These are phyloP conservation scores for Coemansia umbellata DNA, from an alignment of 192 early-diverging fungal genomes.

Conservation along the genomic window DNA sequence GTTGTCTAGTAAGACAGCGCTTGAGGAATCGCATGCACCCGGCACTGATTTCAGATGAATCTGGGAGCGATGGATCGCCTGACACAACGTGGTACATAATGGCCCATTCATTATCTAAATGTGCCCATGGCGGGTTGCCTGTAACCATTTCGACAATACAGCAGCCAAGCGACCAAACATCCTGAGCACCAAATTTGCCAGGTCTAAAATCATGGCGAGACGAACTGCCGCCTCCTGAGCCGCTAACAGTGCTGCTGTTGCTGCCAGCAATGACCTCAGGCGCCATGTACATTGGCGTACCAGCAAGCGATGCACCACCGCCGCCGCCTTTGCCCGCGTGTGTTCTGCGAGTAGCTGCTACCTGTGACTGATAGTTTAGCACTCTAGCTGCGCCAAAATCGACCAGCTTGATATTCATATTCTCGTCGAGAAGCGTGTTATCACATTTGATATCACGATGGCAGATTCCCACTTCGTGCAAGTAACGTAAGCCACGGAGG, in stretches of 20 bases:
- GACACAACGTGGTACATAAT: slow-evolving; percentile 89
- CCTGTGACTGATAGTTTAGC: slow-evolving; percentile 60
- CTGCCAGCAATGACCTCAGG: slow-evolving; percentile 84
- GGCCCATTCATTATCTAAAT: slow-evolving; percentile 90
- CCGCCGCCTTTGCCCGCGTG: slow-evolving; percentile 13
- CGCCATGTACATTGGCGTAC: slow-evolving; percentile 58
- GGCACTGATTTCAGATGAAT: slow-evolving; percentile 59
- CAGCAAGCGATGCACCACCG: slow-evolving; percentile 45
- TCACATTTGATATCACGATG: slow-evolving; percentile 89
- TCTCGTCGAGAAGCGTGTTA: slow-evolving; percentile 77
- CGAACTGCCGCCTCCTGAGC: slow-evolving; percentile 1
- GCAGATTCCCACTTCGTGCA: slow-evolving; percentile 79
- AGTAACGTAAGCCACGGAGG: slow-evolving; percentile 76
- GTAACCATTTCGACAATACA: slow-evolving; percentile 90
- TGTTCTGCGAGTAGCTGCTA: slow-evolving; percentile 37
- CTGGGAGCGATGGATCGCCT: slow-evolving; percentile 73
- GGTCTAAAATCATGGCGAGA: slow-evolving; percentile 15
- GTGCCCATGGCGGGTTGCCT: slow-evolving; percentile 82
- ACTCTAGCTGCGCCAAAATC: slow-evolving; percentile 92
- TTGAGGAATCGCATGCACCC: slow-evolving; percentile 72
- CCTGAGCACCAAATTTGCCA: slow-evolving; percentile 60
- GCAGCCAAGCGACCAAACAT: slow-evolving; percentile 91
- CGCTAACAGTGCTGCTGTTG: slow-evolving; percentile 53
- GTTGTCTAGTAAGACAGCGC: slow-evolving; percentile 72
- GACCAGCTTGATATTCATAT: slow-evolving; percentile 76